Conservation (phyloP, 2,329 filamentous ascomycete genomes). For the Helminthosporium solani region DNA sequence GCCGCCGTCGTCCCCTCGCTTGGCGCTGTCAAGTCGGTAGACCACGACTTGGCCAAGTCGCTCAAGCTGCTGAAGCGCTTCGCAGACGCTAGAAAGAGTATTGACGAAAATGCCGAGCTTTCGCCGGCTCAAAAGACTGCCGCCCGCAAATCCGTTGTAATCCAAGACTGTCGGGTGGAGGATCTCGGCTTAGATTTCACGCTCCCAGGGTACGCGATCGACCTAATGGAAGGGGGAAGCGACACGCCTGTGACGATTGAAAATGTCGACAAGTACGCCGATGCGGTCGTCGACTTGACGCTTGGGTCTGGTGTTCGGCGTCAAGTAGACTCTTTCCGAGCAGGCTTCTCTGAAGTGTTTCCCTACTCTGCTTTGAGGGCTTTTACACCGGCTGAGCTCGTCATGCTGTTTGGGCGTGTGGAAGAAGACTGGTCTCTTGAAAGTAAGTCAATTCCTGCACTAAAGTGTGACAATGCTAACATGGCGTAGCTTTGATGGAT, state of each 20-base stretch:
- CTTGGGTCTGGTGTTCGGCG: conserved; percentile 82
- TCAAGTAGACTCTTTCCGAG: conserved; percentile 87
- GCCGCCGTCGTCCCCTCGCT: conserved; percentile 75
- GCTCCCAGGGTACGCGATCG: conserved; percentile 88
- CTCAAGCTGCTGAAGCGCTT: conserved; percentile 86
- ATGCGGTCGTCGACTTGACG: conserved; percentile 88
- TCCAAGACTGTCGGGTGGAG: conserved; percentile 78
- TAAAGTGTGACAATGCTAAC: conserved; percentile 27
- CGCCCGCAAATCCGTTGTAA: conserved; percentile 66
- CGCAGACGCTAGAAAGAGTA: conserved; percentile 74
- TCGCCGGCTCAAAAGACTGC: conserved; percentile 69
- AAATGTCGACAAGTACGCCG: conserved; percentile 86
- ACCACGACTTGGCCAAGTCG: conserved; percentile 81
- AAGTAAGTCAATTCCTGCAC: conserved; percentile 62
- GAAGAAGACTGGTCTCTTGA: conserved; percentile 98
- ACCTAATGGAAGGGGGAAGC: conserved; percentile 73
- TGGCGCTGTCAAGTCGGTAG: conserved; percentile 85
- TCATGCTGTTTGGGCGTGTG: conserved; percentile 87
- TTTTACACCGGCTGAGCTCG: conserved; percentile 92
- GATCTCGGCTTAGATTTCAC: conserved; percentile 94
- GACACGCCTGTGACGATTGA: conserved; percentile 79
- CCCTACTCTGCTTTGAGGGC: conserved; percentile 88
- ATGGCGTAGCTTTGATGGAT: conserved; percentile 76
- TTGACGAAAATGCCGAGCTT: conserved; percentile 70
- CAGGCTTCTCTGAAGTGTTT: conserved; percentile 93